Evolutionary conservation across 2,329 filamentous ascomycete genomes (phyloP).

Genomic region (Teratosphaeria epicoccoides): DNA sequence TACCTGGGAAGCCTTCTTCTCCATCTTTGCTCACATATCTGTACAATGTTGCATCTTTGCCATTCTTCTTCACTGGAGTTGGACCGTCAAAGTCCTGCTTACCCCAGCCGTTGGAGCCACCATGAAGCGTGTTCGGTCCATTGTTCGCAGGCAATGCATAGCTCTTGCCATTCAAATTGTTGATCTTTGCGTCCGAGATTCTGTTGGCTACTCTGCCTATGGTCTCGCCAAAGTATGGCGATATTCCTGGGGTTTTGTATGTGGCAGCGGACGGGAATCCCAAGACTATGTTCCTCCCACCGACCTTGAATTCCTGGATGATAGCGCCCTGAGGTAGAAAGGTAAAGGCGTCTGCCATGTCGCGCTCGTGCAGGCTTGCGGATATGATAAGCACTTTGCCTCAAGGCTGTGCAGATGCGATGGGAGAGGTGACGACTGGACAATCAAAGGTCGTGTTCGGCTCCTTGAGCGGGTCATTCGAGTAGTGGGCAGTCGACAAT

Average conservation of each 20-base stretch:
- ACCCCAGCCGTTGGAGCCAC: constrained; percentile 60
- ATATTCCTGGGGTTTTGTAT: constrained; percentile 61
- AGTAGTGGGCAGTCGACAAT: too few species aligned
- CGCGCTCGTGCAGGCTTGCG: too few species aligned
- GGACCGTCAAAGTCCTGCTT: constrained; percentile 70
- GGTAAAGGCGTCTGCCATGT: constrained; percentile 40
- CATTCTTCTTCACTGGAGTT: constrained; percentile 42
- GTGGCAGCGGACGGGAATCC: constrained; percentile 66
- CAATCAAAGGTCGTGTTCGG: constrained; percentile 9
- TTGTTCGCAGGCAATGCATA: constrained; percentile 69
- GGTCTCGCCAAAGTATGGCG: constrained; percentile 79
- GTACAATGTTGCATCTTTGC: constrained; percentile 36
- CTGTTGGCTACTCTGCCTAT: constrained; percentile 81
- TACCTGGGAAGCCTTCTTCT: constrained; percentile 84
- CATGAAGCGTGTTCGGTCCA: constrained; percentile 55
- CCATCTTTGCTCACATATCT: constrained; percentile 59
- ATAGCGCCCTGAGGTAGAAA: constrained; percentile 70
- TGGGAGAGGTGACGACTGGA: too few species aligned
- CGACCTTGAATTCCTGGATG: constrained; percentile 70
- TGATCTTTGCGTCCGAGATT: constrained; percentile 59
- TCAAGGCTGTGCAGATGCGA: too few species aligned
- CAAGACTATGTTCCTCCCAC: constrained; percentile 75
- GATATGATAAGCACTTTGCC: too few species aligned
- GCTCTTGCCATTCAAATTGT: constrained; percentile 57
- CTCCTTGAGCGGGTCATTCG: constrained; percentile 7